Conservation (phyloP, 2,329 filamentous ascomycete genomes). For the Fragosphaeria purpurea region DNA sequence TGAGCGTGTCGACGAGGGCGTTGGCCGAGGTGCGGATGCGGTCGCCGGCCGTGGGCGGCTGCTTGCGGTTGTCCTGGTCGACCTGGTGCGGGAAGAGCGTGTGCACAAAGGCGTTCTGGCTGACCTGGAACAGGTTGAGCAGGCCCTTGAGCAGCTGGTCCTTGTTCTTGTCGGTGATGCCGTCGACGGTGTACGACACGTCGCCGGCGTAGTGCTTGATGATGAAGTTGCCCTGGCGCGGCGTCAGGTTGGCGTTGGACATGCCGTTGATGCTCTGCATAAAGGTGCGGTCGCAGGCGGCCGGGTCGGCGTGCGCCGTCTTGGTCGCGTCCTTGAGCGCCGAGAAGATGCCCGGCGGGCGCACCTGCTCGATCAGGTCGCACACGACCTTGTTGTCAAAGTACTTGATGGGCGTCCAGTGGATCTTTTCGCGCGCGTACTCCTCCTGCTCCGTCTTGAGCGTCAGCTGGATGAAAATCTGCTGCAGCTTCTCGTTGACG, state of each 20-base stretch:
- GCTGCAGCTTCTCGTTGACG: conserved; percentile 97
- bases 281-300: conserved; percentile 90
- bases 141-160: conserved; percentile 93
- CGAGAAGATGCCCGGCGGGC: conserved; percentile 87
- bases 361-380: conserved; percentile 85
- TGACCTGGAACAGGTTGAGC: conserved; percentile 74
- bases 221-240: conserved; percentile 90
- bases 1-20: conserved; percentile 84
- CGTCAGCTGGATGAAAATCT: conserved; percentile 97
- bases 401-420: conserved; percentile 98
- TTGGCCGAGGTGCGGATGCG: conserved; percentile 94
- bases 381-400: conserved; percentile 99
- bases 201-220: conserved; percentile 99
- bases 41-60: conserved; percentile 89
- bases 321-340: conserved; percentile 96
- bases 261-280: conserved; percentile 88
- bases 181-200: conserved; percentile 85
- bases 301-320: conserved; percentile 92
- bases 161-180: conserved; percentile 99
- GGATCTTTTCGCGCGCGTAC: conserved; percentile 89
- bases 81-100: conserved; percentile 85
- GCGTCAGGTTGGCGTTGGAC: conserved; percentile 82
- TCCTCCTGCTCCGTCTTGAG: conserved; percentile 96
- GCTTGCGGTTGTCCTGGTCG: conserved; percentile 88
- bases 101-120: conserved; percentile 77